Conservation (phyloP, 331 rosid genomes). For the Erythrophleum ivorense region DNA sequence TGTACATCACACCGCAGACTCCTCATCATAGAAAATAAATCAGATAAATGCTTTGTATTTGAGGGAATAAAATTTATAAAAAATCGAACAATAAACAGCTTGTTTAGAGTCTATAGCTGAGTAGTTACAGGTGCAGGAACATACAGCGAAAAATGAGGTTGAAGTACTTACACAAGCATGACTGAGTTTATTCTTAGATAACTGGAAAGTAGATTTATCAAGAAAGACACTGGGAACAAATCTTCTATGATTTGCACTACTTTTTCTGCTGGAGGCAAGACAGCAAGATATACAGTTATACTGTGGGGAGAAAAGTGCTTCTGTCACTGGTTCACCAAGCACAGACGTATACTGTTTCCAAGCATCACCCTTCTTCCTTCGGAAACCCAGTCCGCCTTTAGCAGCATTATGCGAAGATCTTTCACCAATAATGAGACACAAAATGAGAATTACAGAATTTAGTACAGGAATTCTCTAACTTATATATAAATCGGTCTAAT, state of each 20-base stretch:
- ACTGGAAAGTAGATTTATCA: conserved; percentile 58
- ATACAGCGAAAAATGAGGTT: conserved; percentile 3
- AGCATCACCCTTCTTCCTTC: conserved; percentile 47
- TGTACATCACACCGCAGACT: not conserved
- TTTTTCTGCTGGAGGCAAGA: conserved; percentile 48
- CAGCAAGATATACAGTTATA: conserved; percentile 60
- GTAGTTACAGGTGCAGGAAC: not conserved
- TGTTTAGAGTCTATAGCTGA: not conserved
- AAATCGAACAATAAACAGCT: not conserved
- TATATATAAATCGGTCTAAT: not conserved
- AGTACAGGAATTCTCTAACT: not conserved
- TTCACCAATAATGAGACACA: conserved; percentile 30
- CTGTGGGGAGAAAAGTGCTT: conserved; percentile 38
- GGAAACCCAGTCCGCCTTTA: conserved; percentile 46
- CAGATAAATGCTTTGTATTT: not conserved
- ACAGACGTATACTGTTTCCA: conserved; percentile 51
- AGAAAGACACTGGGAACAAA: conserved; percentile 55
- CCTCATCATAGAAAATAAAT: not conserved
- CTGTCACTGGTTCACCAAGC: conserved; percentile 49
- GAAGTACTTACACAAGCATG: conserved; percentile 56
- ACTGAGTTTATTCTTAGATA: conserved; percentile 46
- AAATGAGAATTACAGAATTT: not conserved
- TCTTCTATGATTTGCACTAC: conserved; percentile 43
- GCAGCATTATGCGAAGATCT: conserved; percentile 52
- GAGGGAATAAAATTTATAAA: not conserved